phyloP scores from a whole-genome alignment of 441 rosid species.

The Corymbia calophylla region DNA sequence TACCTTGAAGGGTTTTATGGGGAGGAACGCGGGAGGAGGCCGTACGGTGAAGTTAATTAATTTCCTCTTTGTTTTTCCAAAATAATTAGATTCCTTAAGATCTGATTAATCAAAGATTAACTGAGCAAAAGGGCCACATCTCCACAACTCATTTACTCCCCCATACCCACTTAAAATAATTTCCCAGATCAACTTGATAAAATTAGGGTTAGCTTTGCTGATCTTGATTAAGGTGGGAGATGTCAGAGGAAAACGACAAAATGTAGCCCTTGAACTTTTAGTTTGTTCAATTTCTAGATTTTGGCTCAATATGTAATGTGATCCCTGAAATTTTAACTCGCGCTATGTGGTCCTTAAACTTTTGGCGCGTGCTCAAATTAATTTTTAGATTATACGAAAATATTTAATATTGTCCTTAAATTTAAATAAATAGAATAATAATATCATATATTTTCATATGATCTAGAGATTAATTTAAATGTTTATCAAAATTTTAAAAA shows the following conservation, averaged over 20 bases:
- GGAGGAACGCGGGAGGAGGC: background rate
- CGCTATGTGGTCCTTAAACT: rapidly evolving
- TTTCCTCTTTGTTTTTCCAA: background rate
- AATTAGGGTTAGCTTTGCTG: background rate
- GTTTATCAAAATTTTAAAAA: rapidly evolving
- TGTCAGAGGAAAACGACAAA: too few relatives aligned
- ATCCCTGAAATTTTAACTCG: rapidly evolving
- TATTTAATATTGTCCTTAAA: rapidly evolving
- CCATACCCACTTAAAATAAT: background rate
- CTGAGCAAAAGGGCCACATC: background rate
- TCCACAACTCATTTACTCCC: background rate
- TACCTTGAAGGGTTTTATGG: slow-evolving; percentile 40
- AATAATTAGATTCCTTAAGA: background rate
- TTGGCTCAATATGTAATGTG: too few relatives aligned
- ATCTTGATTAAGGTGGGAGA: background rate
- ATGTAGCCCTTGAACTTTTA: too few relatives aligned
- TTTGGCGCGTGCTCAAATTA: too few relatives aligned
- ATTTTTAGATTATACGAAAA: too few relatives aligned
- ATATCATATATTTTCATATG: too few relatives aligned
- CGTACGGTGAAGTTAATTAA: slow-evolving; percentile 25
- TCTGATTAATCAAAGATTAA: background rate
- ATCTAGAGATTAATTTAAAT: rapidly evolving
- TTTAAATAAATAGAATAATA: too few relatives aligned
- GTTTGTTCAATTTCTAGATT: too few relatives aligned
- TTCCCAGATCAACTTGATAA: background rate